phyloP scores from a whole-genome alignment of 129 eudicot species.

The Apium graveolens region DNA sequence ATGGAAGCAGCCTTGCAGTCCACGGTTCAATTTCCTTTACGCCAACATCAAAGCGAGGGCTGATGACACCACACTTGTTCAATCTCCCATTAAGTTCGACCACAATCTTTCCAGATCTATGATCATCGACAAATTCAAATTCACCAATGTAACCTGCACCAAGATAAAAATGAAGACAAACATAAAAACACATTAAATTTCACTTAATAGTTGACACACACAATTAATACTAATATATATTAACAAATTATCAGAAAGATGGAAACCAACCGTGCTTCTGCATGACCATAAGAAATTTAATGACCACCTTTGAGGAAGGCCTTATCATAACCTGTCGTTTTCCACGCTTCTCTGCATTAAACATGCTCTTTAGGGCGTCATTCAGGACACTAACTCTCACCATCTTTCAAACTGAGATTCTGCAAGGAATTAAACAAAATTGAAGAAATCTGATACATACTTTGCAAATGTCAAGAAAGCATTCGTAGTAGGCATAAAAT shows the following conservation, averaged over 20 bases:
- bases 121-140: slow-evolving; percentile 14
- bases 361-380: slow-evolving; percentile 13
- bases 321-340: slow-evolving; percentile 15
- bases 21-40: slow-evolving; percentile 15
- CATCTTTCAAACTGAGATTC: slow-evolving; percentile 1
- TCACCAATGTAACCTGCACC: slow-evolving; percentile 12
- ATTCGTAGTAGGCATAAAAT: background rate
- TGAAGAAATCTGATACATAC: background rate
- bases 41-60: slow-evolving; percentile 14
- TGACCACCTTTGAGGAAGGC: slow-evolving; percentile 14
- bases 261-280: slow-evolving; percentile 13
- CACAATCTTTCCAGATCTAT: slow-evolving; percentile 14
- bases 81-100: slow-evolving; percentile 11
- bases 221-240: background rate
- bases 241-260: background rate
- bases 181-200: background rate
- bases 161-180: background rate
- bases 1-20: slow-evolving; percentile 15
- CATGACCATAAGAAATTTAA: slow-evolving; percentile 14
- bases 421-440: background rate
- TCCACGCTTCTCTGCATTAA: slow-evolving; percentile 15
- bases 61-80: slow-evolving; percentile 14
- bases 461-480: background rate
- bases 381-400: slow-evolving; percentile 11
- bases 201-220: background rate